Evolutionary conservation across 140 eudicot species (phyloP).

Genomic region (Anethum foeniculum): DNA sequence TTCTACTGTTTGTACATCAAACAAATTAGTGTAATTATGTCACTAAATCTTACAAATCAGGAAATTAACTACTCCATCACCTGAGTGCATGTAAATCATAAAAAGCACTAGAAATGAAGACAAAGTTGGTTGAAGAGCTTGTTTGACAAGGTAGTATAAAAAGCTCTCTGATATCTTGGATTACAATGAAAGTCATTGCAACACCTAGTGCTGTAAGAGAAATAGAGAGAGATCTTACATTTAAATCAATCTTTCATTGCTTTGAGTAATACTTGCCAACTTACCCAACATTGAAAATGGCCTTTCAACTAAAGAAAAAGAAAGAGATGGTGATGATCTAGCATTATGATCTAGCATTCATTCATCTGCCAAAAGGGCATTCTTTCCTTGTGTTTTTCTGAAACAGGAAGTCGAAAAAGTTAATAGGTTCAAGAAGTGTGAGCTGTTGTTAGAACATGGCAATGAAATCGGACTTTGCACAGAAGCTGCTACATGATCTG

Average conservation of each 20-base stretch:
- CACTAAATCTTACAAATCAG: not conserved
- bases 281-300: conserved; percentile 57
- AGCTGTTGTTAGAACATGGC: conserved; percentile 35
- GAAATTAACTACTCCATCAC: not conserved
- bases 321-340: not conserved
- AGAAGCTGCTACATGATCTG: conserved; percentile 81
- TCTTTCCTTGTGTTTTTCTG: conserved; percentile 9
- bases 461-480: conserved; percentile 69
- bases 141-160: conserved; percentile 11
- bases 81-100: not conserved
- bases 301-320: conserved; percentile 38
- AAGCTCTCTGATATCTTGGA: conserved; percentile 54
- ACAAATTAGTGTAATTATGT: not conserved
- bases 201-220: conserved; percentile 8
- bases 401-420: not conserved
- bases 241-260: conserved; percentile 49
- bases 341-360: conserved; percentile 18
- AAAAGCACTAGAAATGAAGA: not conserved
- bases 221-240: conserved; percentile 32
- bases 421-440: not conserved
- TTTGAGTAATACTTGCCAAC: conserved; percentile 27
- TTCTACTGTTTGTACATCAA: not conserved
- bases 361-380: conserved; percentile 23
- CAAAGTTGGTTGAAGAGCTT: conserved; percentile 1
- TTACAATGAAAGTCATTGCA: conserved; percentile 60